phyloP scores from a whole-genome alignment of 2,329 filamentous ascomycete species.

The Fusarium sp. region DNA sequence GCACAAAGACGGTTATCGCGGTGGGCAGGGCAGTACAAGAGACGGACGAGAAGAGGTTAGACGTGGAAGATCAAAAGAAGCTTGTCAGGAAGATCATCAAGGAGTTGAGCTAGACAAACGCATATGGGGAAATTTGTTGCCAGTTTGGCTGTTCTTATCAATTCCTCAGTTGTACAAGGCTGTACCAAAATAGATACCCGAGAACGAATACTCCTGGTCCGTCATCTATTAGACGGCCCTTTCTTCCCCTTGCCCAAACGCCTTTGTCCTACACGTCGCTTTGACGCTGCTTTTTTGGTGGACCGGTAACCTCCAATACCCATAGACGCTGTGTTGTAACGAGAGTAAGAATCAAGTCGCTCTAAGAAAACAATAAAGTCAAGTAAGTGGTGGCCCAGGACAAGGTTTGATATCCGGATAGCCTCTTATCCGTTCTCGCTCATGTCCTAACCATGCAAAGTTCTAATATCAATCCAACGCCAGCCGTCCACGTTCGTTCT shows the following conservation, averaged over 20 bases:
- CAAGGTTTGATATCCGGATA: not conserved
- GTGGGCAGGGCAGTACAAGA: slow-evolving; percentile 81
- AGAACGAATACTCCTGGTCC: slow-evolving; percentile 34
- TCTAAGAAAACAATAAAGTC: slow-evolving; percentile 21
- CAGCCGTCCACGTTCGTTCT: slow-evolving; percentile 11
- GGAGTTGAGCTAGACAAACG: slow-evolving; percentile 56
- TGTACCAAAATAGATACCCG: slow-evolving; percentile 42
- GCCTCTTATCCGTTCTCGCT: not conserved
- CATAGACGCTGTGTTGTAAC: slow-evolving; percentile 27
- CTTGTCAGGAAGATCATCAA: slow-evolving; percentile 71
- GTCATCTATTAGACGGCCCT: slow-evolving; percentile 27
- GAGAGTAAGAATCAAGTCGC: slow-evolving; percentile 36
- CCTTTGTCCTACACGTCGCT: slow-evolving; percentile 24
- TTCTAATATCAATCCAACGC: slow-evolving; percentile 6
- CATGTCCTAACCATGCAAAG: not conserved
- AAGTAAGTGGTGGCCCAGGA: slow-evolving; percentile 2
- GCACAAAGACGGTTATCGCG: slow-evolving; percentile 72
- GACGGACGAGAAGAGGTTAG: slow-evolving; percentile 73
- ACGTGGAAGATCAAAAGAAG: slow-evolving; percentile 72
- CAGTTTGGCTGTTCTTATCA: slow-evolving; percentile 34
- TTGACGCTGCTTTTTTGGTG: slow-evolving; percentile 26
- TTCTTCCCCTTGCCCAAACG: slow-evolving; percentile 37
- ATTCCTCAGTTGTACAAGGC: slow-evolving; percentile 32
- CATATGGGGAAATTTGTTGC: slow-evolving; percentile 18
- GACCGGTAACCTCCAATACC: slow-evolving; percentile 30